These are phyloP conservation scores for Phytophthora aleatoria DNA, from an alignment of 352 stramenopile species.

Conservation along the genomic window DNA sequence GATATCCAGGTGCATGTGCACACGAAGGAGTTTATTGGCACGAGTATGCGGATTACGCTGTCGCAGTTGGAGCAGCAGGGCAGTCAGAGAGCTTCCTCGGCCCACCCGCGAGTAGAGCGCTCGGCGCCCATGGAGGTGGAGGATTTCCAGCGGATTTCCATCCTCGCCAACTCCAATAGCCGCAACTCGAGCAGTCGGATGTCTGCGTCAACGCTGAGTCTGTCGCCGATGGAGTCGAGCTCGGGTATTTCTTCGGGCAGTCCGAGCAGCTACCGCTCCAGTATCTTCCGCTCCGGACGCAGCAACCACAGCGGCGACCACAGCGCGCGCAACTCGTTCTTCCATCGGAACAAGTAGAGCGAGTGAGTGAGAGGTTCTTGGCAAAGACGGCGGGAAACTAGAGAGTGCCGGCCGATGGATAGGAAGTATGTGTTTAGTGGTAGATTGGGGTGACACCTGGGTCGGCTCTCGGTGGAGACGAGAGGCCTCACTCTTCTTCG, in stretches of 20 bases:
- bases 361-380: neutral
- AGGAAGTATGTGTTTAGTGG: constrained; percentile 36
- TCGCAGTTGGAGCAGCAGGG: constrained; percentile 55
- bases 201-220: constrained; percentile 57
- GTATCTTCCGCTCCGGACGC: constrained; percentile 56
- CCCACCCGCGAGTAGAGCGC: constrained; percentile 37
- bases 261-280: constrained; percentile 48
- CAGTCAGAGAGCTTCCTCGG: constrained; percentile 1
- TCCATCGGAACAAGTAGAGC: constrained; percentile 61
- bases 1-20: constrained; percentile 90
- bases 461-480: constrained; percentile 21
- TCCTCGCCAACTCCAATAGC: constrained; percentile 49
- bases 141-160: constrained; percentile 75
- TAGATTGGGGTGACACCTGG: constrained; percentile 28
- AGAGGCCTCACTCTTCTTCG: constrained; percentile 26
- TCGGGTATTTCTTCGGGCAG: constrained; percentile 46
- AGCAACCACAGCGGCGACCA: constrained; percentile 41
- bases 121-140: constrained; percentile 56
- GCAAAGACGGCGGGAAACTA: neutral
- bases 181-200: constrained; percentile 45
- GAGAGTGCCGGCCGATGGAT: constrained; percentile 26
- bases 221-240: constrained; percentile 52
- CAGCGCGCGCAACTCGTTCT: constrained; percentile 59
- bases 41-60: constrained; percentile 89
- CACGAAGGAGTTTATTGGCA: constrained; percentile 91